Evolutionary conservation across 345 rosid genomes (phyloP), one percentile per base, ranked within the genome.

Genomic region (Citrus medica): DNA sequence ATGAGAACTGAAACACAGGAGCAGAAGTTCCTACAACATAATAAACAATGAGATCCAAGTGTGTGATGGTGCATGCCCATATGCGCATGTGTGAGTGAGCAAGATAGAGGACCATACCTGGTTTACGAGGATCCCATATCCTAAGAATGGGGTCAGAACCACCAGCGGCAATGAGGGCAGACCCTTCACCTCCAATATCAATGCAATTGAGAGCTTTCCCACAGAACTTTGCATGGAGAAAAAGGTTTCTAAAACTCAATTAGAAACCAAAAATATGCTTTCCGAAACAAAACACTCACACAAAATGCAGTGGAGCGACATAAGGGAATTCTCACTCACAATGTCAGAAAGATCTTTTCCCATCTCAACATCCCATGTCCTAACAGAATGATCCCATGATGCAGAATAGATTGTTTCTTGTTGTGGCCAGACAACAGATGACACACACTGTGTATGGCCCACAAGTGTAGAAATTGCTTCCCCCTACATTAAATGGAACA

Each of bases 41-140:
- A 74, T 42, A 66, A 28, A 59, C 58, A 70, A 58, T 70, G 70
- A 75, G 79, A 53, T 63, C 5, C 37, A 69, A 30, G 63, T 69
- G 10, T 16, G 27, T 61, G 5, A 12, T 4, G 22, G 51, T 35
- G 33, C 48, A 7, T 59, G 7, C 38, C 73, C 51, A 42, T 30
- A 59, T 27, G 40, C 28, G n/a, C 3, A 59, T 8, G 72, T 67
- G 7, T 14, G 58, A 7, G 25, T 22, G 42, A 2, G 27, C 2
- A 33, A 24, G n/a, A 30, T 38, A 21, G 64, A n/a, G 46, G 72
- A 22, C 24, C 78, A 51, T 14, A 97, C 98, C 99, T 86, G 98
- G 98, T 85, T 93, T 94, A 67, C 99, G 93, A 75, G 98, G 97
- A 86, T 97, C 99, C 98, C 98, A 97, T 80, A 97, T 85, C 84